A percentile compares a stretch with the other conserved stretches of the same genome.
phyloP scores from a whole-genome alignment of 192 early-diverging fungal genomes.

The Borealophlyctis nickersoniae region DNA sequence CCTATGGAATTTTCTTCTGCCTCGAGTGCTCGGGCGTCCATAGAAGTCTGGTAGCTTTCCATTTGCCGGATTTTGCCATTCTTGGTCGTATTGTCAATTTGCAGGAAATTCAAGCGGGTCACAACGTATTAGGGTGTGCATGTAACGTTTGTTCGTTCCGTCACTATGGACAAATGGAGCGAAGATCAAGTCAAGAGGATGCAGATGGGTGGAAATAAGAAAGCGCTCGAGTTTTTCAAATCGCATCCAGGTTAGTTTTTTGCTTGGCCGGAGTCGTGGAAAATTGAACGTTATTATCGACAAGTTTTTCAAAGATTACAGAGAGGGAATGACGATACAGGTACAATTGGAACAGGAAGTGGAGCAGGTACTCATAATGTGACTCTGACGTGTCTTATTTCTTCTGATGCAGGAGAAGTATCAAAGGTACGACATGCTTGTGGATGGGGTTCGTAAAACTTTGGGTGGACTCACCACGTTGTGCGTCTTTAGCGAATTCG shows the following conservation, averaged over 20 bases:
- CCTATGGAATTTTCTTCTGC: slow-evolving; percentile 94
- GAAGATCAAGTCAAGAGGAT: slow-evolving; percentile 94
- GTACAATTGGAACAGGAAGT: slow-evolving; percentile 5
- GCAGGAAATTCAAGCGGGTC: too few species aligned
- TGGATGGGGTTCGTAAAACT: too few species aligned
- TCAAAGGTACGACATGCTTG: slow-evolving; percentile 17
- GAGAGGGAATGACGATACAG: slow-evolving; percentile 23
- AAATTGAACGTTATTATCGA: background rate
- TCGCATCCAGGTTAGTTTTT: slow-evolving; percentile 50
- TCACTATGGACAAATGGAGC: slow-evolving; percentile 97
- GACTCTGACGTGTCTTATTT: background rate
- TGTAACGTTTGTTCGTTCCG: slow-evolving; percentile 92
- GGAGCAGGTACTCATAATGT: background rate
- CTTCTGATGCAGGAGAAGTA: slow-evolving; percentile 78
- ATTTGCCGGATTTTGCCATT: too few species aligned
- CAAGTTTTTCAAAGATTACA: slow-evolving; percentile 12
- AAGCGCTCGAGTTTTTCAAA: slow-evolving; percentile 82
- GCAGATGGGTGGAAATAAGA: slow-evolving; percentile 86
- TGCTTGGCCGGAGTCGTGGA: background rate
- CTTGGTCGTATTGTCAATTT: too few species aligned
- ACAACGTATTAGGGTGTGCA: slow-evolving; percentile 44
- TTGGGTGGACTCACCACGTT: too few species aligned
- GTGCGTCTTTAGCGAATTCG: slow-evolving; percentile 64
- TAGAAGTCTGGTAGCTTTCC: slow-evolving; percentile 74
- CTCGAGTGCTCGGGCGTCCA: slow-evolving; percentile 91